phyloP scores from a whole-genome alignment of 441 rosid genomes.

The Populus hybrid region DNA sequence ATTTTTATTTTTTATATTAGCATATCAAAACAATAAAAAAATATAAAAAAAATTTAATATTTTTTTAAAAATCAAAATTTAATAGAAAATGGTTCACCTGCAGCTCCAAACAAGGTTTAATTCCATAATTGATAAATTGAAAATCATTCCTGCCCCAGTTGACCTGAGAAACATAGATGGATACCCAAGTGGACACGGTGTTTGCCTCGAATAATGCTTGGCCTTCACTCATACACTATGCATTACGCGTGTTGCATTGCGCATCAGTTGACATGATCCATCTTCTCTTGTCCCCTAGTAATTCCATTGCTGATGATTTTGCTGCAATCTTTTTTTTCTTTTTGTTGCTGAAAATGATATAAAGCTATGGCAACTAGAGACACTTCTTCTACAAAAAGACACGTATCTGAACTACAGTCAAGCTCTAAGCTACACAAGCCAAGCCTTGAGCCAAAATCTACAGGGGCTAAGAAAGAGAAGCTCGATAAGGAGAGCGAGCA shows the following conservation, averaged over 20 bases:
- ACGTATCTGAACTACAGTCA: constrained; percentile 86
- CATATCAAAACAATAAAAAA: no score
- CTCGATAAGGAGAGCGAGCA: constrained; percentile 44
- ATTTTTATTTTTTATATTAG: no score
- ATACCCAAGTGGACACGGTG: no score
- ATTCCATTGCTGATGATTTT: constrained; percentile 11
- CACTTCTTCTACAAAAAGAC: constrained; percentile 89
- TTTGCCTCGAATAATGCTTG: not conserved
- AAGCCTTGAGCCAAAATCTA: constrained; percentile 69
- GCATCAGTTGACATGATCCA: constrained; percentile 25
- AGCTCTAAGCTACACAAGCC: constrained; percentile 80
- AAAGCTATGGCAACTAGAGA: constrained; percentile 98
- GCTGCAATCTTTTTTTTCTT: not conserved
- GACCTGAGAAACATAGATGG: constrained; percentile 3
- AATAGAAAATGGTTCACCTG: no score
- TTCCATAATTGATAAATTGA: not conserved
- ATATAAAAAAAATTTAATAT: no score
- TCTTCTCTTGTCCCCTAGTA: not conserved
- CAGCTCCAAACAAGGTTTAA: no score
- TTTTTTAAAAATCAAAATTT: no score
- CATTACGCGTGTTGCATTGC: constrained; percentile 19
- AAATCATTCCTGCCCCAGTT: constrained; percentile 9
- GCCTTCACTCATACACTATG: constrained; percentile 7
- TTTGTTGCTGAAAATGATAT: constrained; percentile 21
- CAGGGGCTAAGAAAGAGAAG: constrained; percentile 40